phyloP scores from a whole-genome alignment of 768 basidiomycete genomes.

The Suillus spraguei region DNA sequence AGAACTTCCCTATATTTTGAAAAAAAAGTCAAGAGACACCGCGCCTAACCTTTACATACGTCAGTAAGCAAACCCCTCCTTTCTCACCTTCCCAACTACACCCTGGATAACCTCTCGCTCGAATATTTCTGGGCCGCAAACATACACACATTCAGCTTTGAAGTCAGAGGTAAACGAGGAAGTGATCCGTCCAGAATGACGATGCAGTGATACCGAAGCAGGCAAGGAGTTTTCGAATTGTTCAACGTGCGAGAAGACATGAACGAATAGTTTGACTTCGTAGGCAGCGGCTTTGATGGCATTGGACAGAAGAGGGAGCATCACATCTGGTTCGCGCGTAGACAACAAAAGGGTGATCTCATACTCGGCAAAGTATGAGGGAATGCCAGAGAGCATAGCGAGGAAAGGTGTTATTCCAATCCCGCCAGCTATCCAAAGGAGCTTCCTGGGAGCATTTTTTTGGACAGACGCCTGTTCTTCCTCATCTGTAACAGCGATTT shows the following conservation, averaged over 20 bases:
- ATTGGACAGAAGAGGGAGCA: slow-evolving; percentile 40
- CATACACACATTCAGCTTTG: slow-evolving; percentile 31
- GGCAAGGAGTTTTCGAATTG: slow-evolving; percentile 11
- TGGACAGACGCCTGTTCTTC: background rate
- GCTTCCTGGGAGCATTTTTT: slow-evolving; percentile 18
- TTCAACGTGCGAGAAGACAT: slow-evolving; percentile 39
- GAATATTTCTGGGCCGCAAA: slow-evolving; percentile 55
- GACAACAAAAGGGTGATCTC: slow-evolving; percentile 52
- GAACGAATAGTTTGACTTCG: slow-evolving; percentile 32
- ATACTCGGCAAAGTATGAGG: slow-evolving; percentile 12
- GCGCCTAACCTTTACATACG: background rate
- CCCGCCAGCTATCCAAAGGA: slow-evolving; percentile 63
- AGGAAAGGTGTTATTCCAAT: slow-evolving; percentile 71
- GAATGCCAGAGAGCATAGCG: slow-evolving; percentile 44
- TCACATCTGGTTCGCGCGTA: slow-evolving; percentile 54
- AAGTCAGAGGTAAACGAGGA: slow-evolving; percentile 21
- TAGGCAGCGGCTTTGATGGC: background rate
- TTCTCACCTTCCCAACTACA: slow-evolving; percentile 37
- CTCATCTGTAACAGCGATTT: background rate
- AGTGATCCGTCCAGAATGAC: background rate
- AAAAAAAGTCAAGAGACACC: slow-evolving; percentile 28
- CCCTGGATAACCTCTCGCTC: slow-evolving; percentile 41
- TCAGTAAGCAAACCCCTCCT: slow-evolving; percentile 50
- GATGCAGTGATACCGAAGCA: slow-evolving; percentile 1
- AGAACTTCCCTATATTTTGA: slow-evolving; percentile 28